Evolutionary conservation across 805 yeast species (phyloP), one percentile per base, ranked within the genome.

Genomic region (Barnettozyma californica): DNA sequence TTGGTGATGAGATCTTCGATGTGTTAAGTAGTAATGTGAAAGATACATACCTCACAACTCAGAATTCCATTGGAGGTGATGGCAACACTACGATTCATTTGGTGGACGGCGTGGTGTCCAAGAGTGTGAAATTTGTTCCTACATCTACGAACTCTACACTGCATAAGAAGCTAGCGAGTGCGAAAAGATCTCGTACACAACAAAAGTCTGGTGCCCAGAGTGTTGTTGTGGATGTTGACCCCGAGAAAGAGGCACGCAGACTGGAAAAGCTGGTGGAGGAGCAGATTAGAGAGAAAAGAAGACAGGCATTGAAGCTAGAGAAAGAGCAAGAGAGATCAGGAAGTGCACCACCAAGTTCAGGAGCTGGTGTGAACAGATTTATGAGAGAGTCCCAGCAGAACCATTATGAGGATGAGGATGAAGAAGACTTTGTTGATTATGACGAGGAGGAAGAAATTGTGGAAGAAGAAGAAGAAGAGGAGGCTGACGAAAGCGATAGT

Each of bases 1-100:
- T 94, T 35, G 99, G 99, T 29, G 75, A 76, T 42, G 99, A 94
- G 67, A 75, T 84, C 53, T 92, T 91, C 59, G 97, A 92, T 62
- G 81, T 88, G 50, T 72, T 81, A 47, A 68, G 77, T 10, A 79
- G 80, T 49, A 80, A 84, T 9, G 70, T 81, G 36, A 80, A 77
- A 45, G 95, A 90, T 61, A 81, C 86, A 29, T 80, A 85, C 47
- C 70, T 94, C 43, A 83, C 87, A 1, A 76, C 78, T 26, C 79
- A 89, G 16, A 46, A 46, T 9, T 9, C 13, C n/a, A 34, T 35
- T 6, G 35, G 42, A 10, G 46, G 40, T 1, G 20, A 35, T 10
- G 40, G 50, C 8, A 36, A 18, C 4, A 44, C 61, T 0, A 27
- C 36, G 4, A 20, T 58, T 3, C 53, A 50, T 36, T 33, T 59